These are phyloP conservation scores for Bacidia rubella DNA, from an alignment of 495 filamentous ascomycete genomes.

Conservation along the genomic window DNA sequence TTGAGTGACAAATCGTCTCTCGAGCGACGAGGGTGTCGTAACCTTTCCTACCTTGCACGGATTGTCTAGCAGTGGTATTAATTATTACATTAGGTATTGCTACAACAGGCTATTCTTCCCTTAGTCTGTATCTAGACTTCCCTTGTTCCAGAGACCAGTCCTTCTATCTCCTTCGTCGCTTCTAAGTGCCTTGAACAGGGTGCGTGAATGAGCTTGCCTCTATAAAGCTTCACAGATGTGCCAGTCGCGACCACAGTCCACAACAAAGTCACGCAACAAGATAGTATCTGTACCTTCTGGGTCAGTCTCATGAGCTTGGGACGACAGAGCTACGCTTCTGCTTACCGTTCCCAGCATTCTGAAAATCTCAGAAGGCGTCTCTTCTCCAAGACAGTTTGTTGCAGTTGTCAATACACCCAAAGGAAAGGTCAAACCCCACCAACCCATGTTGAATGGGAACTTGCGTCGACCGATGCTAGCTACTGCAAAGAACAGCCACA, in stretches of 20 bases:
- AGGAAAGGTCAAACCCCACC: slow-evolving; percentile 56
- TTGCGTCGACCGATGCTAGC: slow-evolving; percentile 27
- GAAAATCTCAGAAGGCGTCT: slow-evolving; percentile 41
- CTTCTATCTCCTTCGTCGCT: slow-evolving; percentile 13
- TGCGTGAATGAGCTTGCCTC: slow-evolving; percentile 36
- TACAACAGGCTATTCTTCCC: too few relatives aligned
- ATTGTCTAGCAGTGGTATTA: too few relatives aligned
- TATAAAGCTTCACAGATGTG: slow-evolving; percentile 30
- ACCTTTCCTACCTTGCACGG: too few relatives aligned
- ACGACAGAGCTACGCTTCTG: slow-evolving; percentile 9
- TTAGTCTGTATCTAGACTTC: too few relatives aligned
- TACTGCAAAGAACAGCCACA: slow-evolving; percentile 49
- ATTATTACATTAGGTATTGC: too few relatives aligned
- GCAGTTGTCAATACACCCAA: slow-evolving; percentile 35
- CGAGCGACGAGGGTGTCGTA: too few relatives aligned
- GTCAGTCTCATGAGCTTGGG: slow-evolving; percentile 1
- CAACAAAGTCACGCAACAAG: slow-evolving; percentile 32
- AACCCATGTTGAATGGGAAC: slow-evolving; percentile 55
- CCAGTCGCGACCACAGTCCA: slow-evolving; percentile 37
- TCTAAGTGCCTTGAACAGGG: slow-evolving; percentile 37
- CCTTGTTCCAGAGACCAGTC: too few relatives aligned
- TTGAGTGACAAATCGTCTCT: too few relatives aligned
- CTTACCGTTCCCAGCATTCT: slow-evolving; percentile 34
- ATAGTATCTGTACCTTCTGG: slow-evolving; percentile 30
- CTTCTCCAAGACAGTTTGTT: slow-evolving; percentile 34